Percentiles rank a stretch among this genome's conserved stretches.
Evolutionary conservation across 2,329 filamentous ascomycete species (phyloP).

Genomic region (Fusarium annulatum): DNA sequence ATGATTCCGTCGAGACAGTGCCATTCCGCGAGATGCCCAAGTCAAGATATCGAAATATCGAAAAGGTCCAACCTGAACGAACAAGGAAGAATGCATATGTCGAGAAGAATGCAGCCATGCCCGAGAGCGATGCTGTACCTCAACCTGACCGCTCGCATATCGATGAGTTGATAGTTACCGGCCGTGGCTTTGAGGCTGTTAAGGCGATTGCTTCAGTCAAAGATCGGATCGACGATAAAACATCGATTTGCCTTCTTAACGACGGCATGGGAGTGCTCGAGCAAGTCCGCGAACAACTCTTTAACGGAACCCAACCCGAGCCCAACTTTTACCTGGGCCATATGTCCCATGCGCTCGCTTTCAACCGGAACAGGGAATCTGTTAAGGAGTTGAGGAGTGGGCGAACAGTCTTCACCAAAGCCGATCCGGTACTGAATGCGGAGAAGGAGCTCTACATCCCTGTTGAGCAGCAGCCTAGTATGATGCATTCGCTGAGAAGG

Average conservation of each 20-base stretch:
- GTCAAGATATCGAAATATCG: conserved; percentile 48
- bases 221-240: conserved; percentile 73
- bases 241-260: conserved; percentile 80
- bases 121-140: background rate
- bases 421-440: conserved; percentile 24
- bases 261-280: conserved; percentile 90
- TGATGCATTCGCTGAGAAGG: conserved; percentile 38
- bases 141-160: conserved; percentile 64
- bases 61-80: conserved; percentile 36
- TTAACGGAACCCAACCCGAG: conserved; percentile 70
- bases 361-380: conserved; percentile 54
- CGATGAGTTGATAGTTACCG: conserved; percentile 76
- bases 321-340: conserved; percentile 83
- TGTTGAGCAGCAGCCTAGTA: conserved; percentile 30
- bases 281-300: conserved; percentile 76
- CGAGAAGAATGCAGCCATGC: conserved; percentile 38
- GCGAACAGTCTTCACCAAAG: conserved; percentile 47
- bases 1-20: conserved; percentile 54
- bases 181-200: conserved; percentile 63
- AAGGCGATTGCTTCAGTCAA: conserved; percentile 68
- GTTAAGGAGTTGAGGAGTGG: conserved; percentile 53
- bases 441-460: conserved; percentile 32
- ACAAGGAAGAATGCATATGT: conserved; percentile 29
- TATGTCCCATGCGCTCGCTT: conserved; percentile 60
- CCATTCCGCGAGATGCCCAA: conserved; percentile 42